A percentile compares a stretch with the other conserved stretches of the same genome.
These are phyloP conservation scores for Cephalotrichum gorgonifer DNA, from an alignment of 2,329 filamentous ascomycete genomes.

Conservation along the genomic window DNA sequence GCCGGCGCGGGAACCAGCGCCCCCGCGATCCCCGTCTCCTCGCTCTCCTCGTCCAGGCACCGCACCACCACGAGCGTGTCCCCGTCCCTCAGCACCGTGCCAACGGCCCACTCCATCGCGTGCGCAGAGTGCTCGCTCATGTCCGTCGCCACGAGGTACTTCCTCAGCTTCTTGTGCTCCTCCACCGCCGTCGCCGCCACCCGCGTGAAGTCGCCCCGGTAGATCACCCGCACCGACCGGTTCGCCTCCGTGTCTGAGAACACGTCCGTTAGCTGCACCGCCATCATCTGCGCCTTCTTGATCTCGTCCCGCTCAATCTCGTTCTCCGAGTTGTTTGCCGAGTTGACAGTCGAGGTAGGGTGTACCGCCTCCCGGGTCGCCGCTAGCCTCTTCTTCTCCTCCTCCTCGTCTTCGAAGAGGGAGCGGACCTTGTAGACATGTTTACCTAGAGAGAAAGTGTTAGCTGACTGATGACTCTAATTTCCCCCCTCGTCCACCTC, in stretches of 20 bases:
- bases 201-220: conserved; percentile 73
- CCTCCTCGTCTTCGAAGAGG: conserved; percentile 52
- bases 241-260: conserved; percentile 65
- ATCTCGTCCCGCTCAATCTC: conserved; percentile 80
- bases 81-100: conserved; percentile 85
- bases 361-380: conserved; percentile 71
- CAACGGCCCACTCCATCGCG: conserved; percentile 94
- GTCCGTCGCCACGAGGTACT: conserved; percentile 93
- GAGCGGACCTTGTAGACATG: conserved; percentile 46
- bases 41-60: conserved; percentile 76
- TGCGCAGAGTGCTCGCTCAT: conserved; percentile 90
- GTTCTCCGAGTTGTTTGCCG: conserved; percentile 70
- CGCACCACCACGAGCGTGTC: conserved; percentile 91
- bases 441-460: conserved; percentile 2
- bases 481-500: too few relatives aligned
- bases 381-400: conserved; percentile 46
- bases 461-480: conserved; percentile 10
- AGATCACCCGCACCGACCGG: conserved; percentile 78
- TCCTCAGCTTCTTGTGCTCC: conserved; percentile 67
- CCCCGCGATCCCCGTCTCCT: conserved; percentile 22
- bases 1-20: neutral
- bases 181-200: conserved; percentile 71
- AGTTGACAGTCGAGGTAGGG: conserved; percentile 35
- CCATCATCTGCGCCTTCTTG: conserved; percentile 75
- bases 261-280: conserved; percentile 70